A percentile compares a stretch with the other conserved stretches of the same genome.
phyloP scores from a whole-genome alignment of 2,329 filamentous ascomycete species.

The Didymella keratinophila region DNA sequence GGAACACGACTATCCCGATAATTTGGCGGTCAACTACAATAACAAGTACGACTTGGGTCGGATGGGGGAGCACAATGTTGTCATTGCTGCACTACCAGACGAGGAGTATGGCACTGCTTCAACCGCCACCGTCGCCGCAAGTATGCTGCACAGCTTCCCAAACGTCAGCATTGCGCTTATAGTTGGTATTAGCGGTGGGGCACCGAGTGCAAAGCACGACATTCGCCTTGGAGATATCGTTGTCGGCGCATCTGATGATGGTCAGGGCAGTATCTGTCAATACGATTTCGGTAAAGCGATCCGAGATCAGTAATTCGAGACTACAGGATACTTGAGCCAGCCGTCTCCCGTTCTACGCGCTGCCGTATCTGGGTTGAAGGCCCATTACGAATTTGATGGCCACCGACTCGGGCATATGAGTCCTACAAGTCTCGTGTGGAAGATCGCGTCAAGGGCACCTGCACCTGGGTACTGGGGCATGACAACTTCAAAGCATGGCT shows the following conservation, averaged over 20 bases:
- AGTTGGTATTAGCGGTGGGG: not conserved
- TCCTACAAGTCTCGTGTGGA: conserved; percentile 30
- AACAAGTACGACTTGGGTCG: not conserved
- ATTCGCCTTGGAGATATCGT: not conserved
- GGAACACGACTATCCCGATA: not conserved
- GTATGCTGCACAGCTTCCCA: not conserved
- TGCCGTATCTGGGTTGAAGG: not conserved
- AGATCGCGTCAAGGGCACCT: conserved; percentile 29
- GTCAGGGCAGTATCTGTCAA: not conserved
- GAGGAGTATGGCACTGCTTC: not conserved
- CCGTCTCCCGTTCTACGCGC: not conserved
- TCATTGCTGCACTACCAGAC: not conserved
- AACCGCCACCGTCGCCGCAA: no score
- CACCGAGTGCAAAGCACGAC: not conserved
- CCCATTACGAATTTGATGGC: not conserved
- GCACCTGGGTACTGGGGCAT: conserved; percentile 30
- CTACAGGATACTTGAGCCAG: not conserved
- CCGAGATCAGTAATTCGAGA: not conserved
- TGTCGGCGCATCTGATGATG: not conserved
- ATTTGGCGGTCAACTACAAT: not conserved
- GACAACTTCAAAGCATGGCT: conserved; percentile 26
- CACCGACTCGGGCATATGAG: no score
- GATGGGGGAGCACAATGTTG: not conserved
- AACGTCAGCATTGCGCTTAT: not conserved
- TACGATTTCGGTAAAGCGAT: not conserved